Percentiles rank a stretch among this genome's conserved stretches.
phyloP scores from a whole-genome alignment of 306 rosid species.

The Abrus pulchellus region DNA sequence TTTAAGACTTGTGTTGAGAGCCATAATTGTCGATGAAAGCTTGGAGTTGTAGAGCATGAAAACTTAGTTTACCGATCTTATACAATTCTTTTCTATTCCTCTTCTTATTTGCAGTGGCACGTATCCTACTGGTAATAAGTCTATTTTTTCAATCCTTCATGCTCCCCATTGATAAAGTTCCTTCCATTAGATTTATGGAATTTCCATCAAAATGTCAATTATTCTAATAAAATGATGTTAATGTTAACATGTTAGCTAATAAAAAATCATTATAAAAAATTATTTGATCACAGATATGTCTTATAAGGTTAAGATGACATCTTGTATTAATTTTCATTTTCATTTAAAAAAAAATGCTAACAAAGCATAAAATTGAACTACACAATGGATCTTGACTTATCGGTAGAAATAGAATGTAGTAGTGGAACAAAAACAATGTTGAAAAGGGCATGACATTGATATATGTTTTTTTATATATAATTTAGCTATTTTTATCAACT shows the following conservation, averaged over 20 bases:
- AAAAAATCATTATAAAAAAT: neutral
- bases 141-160: conserved; percentile 23
- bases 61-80: conserved; percentile 49
- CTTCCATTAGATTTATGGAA: conserved; percentile 32
- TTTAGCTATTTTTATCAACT: neutral
- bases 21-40: conserved; percentile 43
- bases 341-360: neutral
- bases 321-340: no score
- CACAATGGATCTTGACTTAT: no score
- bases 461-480: conserved; percentile 9
- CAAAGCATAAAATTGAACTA: no score
- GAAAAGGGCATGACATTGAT: neutral
- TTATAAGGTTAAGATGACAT: neutral
- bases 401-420: no score
- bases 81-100: conserved; percentile 52
- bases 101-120: conserved; percentile 43
- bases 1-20: conserved; percentile 46
- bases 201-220: conserved; percentile 34
- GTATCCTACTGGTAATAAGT: conserved; percentile 45
- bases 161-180: conserved; percentile 43
- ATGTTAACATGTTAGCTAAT: neutral
- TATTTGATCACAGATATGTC: neutral
- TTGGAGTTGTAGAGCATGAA: conserved; percentile 61
- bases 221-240: neutral
- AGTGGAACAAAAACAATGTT: no score